A percentile compares a stretch with the other conserved stretches of the same genome.
phyloP scores from a whole-genome alignment of 176 grass and related monocot genomes.

The Microstegium vimineum region DNA sequence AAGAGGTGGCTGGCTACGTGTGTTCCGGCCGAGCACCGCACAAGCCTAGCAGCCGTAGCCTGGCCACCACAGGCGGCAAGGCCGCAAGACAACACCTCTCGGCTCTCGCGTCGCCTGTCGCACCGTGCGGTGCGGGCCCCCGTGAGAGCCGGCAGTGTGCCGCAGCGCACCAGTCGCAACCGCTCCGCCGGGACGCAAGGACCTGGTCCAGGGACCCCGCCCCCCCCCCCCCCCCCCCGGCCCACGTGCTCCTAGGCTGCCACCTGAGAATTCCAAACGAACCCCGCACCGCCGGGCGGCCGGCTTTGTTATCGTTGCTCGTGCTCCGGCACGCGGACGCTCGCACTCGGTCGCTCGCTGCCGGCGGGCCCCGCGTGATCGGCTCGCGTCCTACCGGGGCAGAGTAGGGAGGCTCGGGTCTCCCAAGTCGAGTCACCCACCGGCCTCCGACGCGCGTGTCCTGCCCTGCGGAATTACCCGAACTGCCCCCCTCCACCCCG shows the following conservation, averaged over 20 bases:
- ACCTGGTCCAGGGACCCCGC: no score
- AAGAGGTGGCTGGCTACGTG: background rate
- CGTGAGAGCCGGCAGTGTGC: constrained; percentile 3
- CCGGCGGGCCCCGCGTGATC: constrained; percentile 16
- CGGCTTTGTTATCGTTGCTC: no score
- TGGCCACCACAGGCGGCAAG: no score
- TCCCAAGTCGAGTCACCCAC: constrained; percentile 17
- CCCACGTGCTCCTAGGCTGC: no score
- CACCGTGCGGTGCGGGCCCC: background rate
- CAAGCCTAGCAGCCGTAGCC: background rate
- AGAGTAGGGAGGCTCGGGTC: background rate
- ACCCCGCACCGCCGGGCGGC: background rate
- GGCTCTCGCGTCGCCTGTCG: background rate
- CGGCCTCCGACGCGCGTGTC: constrained; percentile 32
- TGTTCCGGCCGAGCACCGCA: background rate
- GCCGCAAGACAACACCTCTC: background rate
- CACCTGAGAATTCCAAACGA: constrained; percentile 1
- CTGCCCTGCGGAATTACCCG: constrained; percentile 19
- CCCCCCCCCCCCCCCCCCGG: no score
- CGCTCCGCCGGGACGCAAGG: background rate
- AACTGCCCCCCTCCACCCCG: constrained; percentile 12
- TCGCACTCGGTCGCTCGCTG: background rate
- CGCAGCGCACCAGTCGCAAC: background rate
- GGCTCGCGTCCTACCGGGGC: background rate
- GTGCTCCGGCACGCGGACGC: background rate